Percentiles rank a stretch among this genome's conserved stretches.
Evolutionary conservation across 129 eudicot species (phyloP).

Genomic region (Artemisia argyi): DNA sequence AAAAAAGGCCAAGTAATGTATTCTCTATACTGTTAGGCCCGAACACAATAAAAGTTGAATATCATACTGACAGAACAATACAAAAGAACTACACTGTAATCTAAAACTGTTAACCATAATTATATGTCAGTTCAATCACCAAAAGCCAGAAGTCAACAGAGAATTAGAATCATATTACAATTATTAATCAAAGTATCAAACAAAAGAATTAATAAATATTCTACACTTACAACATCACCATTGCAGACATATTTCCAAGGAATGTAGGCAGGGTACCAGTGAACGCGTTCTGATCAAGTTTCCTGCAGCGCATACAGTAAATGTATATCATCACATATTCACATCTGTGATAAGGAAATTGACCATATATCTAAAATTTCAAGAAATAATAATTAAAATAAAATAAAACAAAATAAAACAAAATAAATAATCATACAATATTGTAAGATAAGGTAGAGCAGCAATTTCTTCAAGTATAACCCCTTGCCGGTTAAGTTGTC

Average conservation of each 20-base stretch:
- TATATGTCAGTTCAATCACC: too few relatives aligned
- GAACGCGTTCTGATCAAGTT: constrained; percentile 54
- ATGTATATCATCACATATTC: constrained; percentile 10
- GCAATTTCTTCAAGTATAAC: constrained; percentile 47
- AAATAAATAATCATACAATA: constrained; percentile 46
- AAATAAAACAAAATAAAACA: too few relatives aligned
- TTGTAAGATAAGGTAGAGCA: constrained; percentile 43
- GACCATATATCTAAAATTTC: background rate
- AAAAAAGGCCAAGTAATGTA: too few relatives aligned
- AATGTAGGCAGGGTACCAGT: constrained; percentile 66
- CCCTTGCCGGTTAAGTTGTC: constrained; percentile 38
- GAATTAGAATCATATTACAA: too few relatives aligned
- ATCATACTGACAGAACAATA: too few relatives aligned
- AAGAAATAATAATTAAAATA: too few relatives aligned
- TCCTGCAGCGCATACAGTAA: constrained; percentile 30
- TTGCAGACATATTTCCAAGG: constrained; percentile 53
- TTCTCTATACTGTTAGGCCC: too few relatives aligned
- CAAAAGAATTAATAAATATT: too few relatives aligned
- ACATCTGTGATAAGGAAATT: background rate
- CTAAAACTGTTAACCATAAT: too few relatives aligned
- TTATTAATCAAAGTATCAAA: background rate
- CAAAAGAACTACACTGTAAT: too few relatives aligned
- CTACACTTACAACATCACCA: constrained; percentile 33
- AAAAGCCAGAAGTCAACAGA: too few relatives aligned
- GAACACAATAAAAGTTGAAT: too few relatives aligned